phyloP scores from a whole-genome alignment of 768 basidiomycete species.

The Leucosporidium scottii region DNA sequence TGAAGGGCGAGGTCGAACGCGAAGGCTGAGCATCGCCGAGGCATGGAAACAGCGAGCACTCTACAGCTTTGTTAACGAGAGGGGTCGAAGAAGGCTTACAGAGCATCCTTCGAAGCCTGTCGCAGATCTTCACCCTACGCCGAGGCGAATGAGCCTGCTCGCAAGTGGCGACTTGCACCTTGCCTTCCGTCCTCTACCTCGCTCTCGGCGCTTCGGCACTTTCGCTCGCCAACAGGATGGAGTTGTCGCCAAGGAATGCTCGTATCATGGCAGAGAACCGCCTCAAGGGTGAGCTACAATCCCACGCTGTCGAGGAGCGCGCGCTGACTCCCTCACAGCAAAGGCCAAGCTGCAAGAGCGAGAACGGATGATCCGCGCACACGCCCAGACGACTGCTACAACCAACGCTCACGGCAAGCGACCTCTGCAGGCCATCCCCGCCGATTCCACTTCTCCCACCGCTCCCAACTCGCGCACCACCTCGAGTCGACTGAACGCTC shows the following conservation, averaged over 20 bases:
- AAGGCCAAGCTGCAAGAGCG: constrained; percentile 33
- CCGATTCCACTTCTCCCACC: constrained; percentile 58
- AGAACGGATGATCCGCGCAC: constrained; percentile 8
- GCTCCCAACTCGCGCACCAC: constrained; percentile 37
- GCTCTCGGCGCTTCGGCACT: no score
- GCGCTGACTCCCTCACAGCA: constrained; percentile 14
- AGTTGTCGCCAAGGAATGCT: constrained; percentile 14
- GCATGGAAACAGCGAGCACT: no score
- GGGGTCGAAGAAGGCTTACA: no score
- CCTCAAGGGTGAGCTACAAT: constrained; percentile 14
- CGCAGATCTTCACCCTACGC: no score
- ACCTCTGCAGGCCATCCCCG: constrained; percentile 55
- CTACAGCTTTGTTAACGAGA: no score
- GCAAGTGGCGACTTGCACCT: no score
- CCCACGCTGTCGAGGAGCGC: not conserved
- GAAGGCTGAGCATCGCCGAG: no score
- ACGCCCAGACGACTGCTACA: constrained; percentile 1
- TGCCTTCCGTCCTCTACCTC: no score
- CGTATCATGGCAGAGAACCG: constrained; percentile 22
- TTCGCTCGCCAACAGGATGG: not conserved
- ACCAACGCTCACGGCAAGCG: constrained; percentile 60
- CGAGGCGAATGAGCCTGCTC: no score
- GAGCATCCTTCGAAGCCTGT: no score
- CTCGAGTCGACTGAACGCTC: constrained; percentile 1
- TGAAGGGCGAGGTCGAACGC: no score